A percentile compares a stretch with the other conserved stretches of the same genome.
These are phyloP conservation scores for Tolypocladium ovalisporum DNA, from an alignment of 2,329 filamentous ascomycete genomes.

Conservation along the genomic window DNA sequence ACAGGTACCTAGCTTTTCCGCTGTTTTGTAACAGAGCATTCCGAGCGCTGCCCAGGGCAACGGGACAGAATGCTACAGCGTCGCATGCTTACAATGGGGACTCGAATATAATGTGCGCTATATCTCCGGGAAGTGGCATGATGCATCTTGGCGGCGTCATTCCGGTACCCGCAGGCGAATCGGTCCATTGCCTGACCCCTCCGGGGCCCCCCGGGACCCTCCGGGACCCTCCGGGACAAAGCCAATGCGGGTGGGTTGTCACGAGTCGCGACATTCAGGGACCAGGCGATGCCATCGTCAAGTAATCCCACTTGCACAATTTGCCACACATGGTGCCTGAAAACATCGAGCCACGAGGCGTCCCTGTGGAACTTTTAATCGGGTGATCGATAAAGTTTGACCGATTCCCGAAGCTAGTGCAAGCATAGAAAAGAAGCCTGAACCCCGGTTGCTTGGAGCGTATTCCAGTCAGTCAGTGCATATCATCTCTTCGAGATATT, in stretches of 20 bases:
- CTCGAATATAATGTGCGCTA: not conserved
- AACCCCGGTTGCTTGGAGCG: no score
- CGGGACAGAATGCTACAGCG: not conserved
- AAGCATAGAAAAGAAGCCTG: not conserved
- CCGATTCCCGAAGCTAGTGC: not conserved
- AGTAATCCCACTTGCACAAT: not conserved
- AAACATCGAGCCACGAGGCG: not conserved
- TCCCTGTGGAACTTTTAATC: not conserved
- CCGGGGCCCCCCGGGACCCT: no score
- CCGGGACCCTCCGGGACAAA: no score
- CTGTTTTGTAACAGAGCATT: not conserved
- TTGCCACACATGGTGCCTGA: not conserved
- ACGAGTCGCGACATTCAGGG: not conserved
- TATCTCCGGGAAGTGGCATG: not conserved
- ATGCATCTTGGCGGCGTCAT: not conserved
- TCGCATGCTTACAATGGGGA: not conserved
- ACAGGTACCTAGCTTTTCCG: not conserved
- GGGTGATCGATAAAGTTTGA: not conserved
- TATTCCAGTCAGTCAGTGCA: no score
- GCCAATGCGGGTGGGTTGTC: not conserved
- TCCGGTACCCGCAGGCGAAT: not conserved
- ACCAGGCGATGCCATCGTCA: not conserved
- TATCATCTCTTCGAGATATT: not conserved
- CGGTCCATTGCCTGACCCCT: not conserved
- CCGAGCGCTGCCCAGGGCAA: no score